Conservation (phyloP, 768 basidiomycete species). For the Suillus plorans region DNA sequence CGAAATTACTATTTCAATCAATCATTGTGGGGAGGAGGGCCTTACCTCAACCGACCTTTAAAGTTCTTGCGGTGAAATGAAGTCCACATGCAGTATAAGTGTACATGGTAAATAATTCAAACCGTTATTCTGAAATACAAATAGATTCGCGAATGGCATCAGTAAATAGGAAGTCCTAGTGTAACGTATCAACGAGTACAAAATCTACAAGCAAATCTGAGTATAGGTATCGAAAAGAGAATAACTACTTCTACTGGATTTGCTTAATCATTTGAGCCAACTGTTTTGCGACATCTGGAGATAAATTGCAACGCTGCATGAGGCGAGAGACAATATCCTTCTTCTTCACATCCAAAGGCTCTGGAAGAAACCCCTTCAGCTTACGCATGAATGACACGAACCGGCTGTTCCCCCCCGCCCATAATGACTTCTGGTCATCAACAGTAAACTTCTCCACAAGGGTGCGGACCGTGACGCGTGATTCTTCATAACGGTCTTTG, state of each 20-base stretch:
- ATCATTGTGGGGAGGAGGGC: background rate
- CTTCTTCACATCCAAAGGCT: constrained; percentile 10
- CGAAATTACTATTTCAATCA: background rate
- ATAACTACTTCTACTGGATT: constrained; percentile 3
- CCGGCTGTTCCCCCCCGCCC: constrained; percentile 18
- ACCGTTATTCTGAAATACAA: background rate
- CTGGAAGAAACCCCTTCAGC: constrained; percentile 18
- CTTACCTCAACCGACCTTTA: background rate
- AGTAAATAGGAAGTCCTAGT: background rate
- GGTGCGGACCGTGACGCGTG: constrained; percentile 23
- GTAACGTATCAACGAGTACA: background rate
- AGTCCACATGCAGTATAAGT: background rate
- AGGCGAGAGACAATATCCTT: constrained; percentile 20
- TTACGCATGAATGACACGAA: constrained; percentile 14
- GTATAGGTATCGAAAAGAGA: background rate
- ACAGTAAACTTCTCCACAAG: constrained; percentile 19
- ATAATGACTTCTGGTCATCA: background rate
- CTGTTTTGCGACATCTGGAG: constrained; percentile 24
- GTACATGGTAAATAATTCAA: background rate
- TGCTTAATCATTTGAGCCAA: constrained; percentile 24
- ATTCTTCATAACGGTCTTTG: constrained; percentile 35
- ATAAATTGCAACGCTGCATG: constrained; percentile 25
- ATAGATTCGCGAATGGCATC: background rate
- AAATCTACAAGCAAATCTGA: background rate
- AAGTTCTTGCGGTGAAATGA: background rate